A percentile compares a stretch with the other conserved stretches of the same genome.
Evolutionary conservation across 805 yeast species (phyloP).

Genomic region (Candida xyloterini): DNA sequence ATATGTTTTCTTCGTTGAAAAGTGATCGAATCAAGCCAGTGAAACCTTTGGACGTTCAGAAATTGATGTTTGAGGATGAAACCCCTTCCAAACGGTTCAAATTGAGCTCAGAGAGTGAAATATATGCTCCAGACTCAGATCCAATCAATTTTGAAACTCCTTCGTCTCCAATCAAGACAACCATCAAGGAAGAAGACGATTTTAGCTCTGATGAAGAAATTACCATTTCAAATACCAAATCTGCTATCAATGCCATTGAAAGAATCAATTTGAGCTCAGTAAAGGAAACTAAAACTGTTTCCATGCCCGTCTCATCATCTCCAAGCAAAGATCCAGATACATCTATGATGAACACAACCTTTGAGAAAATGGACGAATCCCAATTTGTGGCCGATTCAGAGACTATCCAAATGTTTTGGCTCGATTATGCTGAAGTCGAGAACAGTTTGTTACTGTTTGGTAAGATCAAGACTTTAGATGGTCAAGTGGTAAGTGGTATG

Average conservation of each 20-base stretch:
- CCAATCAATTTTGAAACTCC: slow-evolving; percentile 22
- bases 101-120: slow-evolving; percentile 24
- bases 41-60: slow-evolving; percentile 22
- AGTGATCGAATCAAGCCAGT: slow-evolving; percentile 17
- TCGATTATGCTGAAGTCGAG: slow-evolving; percentile 81
- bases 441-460: slow-evolving; percentile 74
- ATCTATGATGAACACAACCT: slow-evolving; percentile 16
- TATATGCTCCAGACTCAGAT: slow-evolving; percentile 20
- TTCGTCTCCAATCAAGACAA: slow-evolving; percentile 31
- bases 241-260: slow-evolving; percentile 25
- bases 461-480: slow-evolving; percentile 60
- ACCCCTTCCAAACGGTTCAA: slow-evolving; percentile 23
- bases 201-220: slow-evolving; percentile 57
- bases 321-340: slow-evolving; percentile 17
- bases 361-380: slow-evolving; percentile 34
- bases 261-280: slow-evolving; percentile 40
- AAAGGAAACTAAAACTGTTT: slow-evolving; percentile 13
- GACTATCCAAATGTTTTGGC: slow-evolving; percentile 76
- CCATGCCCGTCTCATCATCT: slow-evolving; percentile 22
- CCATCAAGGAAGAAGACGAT: slow-evolving; percentile 20
- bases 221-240: slow-evolving; percentile 40
- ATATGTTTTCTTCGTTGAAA: slow-evolving; percentile 30
- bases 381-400: slow-evolving; percentile 37
- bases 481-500: slow-evolving; percentile 65
- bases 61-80: slow-evolving; percentile 23